phyloP scores from a whole-genome alignment of 139 green algal genomes.

The Tetraselmis chui region DNA sequence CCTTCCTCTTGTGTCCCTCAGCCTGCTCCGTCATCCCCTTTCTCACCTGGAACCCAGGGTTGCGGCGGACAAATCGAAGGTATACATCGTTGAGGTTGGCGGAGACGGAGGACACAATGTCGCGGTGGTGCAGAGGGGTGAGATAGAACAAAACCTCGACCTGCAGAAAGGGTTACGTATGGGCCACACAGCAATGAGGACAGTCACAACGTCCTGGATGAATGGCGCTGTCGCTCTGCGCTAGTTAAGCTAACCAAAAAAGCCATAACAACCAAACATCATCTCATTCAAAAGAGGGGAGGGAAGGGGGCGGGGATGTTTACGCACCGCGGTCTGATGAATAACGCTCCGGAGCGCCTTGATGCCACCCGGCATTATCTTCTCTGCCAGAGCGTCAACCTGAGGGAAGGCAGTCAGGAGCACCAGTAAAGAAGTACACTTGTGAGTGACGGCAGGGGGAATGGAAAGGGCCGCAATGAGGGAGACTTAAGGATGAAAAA shows the following conservation, averaged over 20 bases:
- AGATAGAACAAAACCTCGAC: conserved; percentile 77
- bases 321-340: conserved; percentile 24
- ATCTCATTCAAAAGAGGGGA: too few relatives aligned
- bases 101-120: conserved; percentile 55
- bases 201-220: too few relatives aligned
- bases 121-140: conserved; percentile 46
- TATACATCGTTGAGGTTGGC: conserved; percentile 48
- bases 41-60: conserved; percentile 58
- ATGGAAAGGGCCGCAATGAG: neutral
- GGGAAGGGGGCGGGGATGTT: too few relatives aligned
- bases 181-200: too few relatives aligned
- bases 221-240: too few relatives aligned
- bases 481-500: too few relatives aligned
- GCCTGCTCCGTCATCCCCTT: too few relatives aligned
- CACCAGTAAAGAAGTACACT: conserved; percentile 12
- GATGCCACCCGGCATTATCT: conserved; percentile 52
- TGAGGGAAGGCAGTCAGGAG: conserved; percentile 6
- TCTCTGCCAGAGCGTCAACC: conserved; percentile 38
- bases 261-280: too few relatives aligned
- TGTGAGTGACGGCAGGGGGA: neutral
- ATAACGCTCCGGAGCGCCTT: conserved; percentile 30
- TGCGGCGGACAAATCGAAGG: conserved; percentile 43
- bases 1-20: too few relatives aligned
- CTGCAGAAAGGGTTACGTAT: too few relatives aligned
- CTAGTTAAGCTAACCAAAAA: too few relatives aligned